phyloP scores from a whole-genome alignment of 2,329 filamentous ascomycete species.

The Tolypocladium tundrense region DNA sequence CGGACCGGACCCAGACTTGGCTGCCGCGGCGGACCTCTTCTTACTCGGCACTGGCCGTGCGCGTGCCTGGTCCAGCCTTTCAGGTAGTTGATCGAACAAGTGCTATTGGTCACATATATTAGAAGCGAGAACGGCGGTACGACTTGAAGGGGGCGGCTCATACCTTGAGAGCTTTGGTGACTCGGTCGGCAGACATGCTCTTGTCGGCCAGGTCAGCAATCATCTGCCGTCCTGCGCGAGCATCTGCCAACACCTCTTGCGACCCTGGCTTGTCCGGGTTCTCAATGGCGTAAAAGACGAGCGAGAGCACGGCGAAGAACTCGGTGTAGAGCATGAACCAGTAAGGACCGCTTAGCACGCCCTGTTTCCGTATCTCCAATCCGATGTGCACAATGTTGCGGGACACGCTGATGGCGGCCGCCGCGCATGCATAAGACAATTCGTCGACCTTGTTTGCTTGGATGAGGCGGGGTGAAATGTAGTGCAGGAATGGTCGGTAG shows the following conservation, averaged over 20 bases:
- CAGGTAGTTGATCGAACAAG: constrained; percentile 76
- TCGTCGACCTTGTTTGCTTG: constrained; percentile 55
- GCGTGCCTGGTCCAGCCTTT: constrained; percentile 48
- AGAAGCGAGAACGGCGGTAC: background rate
- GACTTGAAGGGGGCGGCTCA: constrained; percentile 20
- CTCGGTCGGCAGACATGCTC: constrained; percentile 82
- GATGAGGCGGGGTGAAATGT: constrained; percentile 56
- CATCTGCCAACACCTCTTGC: constrained; percentile 75
- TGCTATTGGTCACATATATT: constrained; percentile 34
- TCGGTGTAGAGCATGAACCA: constrained; percentile 83
- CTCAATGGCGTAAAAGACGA: constrained; percentile 72
- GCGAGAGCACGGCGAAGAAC: constrained; percentile 69
- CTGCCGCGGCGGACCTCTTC: constrained; percentile 43
- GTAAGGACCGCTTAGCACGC: constrained; percentile 68
- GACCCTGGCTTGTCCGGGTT: constrained; percentile 67
- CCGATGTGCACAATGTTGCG: constrained; percentile 73
- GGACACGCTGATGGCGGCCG: constrained; percentile 51
- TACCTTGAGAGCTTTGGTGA: constrained; percentile 67
- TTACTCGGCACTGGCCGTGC: constrained; percentile 32
- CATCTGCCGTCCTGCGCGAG: constrained; percentile 72
- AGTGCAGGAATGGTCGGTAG: constrained; percentile 76
- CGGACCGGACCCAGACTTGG: constrained; percentile 23
- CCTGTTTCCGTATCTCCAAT: constrained; percentile 64
- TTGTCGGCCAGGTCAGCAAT: constrained; percentile 69
- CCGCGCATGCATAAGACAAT: constrained; percentile 64